Base-by-base conservation (phyloP, 768 basidiomycete species). In the Leccinum subgranulosum region DNA sequence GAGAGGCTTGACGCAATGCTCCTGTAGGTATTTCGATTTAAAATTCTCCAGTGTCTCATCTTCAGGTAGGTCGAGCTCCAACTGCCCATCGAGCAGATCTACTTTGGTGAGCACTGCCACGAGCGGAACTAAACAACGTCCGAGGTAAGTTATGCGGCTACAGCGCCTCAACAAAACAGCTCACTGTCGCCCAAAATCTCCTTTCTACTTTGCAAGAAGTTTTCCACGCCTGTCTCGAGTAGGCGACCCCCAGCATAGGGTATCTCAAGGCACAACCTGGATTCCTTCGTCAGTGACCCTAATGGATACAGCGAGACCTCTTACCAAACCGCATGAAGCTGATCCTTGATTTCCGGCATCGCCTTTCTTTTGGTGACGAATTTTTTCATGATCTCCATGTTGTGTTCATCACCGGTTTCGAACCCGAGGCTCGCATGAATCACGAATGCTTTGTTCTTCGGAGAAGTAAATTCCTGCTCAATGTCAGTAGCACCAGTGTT, bases 351-450 rank as follows among this genome's bases (percentile, higher is more conserved):
- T 7, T 6, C 11, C 12, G 45, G 51, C 60, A 39, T 39, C 1
- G 50, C 29, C 51, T 23, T 39, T 39, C 39, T 39, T 39, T 39
- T 39, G 39, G 39, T 9, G n/a, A 39, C 9, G n/a, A 19, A 29
- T 12, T 53, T 0, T 21, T 53, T 36, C 27, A 65, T 54, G 8
- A 43, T 36, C 0, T 45, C 33, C 21, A 65, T 55, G 7, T 55
- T 61, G 17, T 9, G 1, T 34, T 52, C 47, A 28, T 64, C 63
- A 11, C 21, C 63, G 9, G 60, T 43, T 36, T 65, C 62, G 12
- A 63, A 63, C 1, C 62, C 62, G 9, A 64, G 62, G 41, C 63
- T 64, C 12, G 64, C 55, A 11, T 65, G 63, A 17, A 65, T 45
- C 27, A 64, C 63, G 15, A 64, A 61, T 51, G 55, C 47, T 3